These are phyloP conservation scores for Plasmodium vivax DNA, from an alignment of 169 alveolate species.

Conservation along the genomic window DNA sequence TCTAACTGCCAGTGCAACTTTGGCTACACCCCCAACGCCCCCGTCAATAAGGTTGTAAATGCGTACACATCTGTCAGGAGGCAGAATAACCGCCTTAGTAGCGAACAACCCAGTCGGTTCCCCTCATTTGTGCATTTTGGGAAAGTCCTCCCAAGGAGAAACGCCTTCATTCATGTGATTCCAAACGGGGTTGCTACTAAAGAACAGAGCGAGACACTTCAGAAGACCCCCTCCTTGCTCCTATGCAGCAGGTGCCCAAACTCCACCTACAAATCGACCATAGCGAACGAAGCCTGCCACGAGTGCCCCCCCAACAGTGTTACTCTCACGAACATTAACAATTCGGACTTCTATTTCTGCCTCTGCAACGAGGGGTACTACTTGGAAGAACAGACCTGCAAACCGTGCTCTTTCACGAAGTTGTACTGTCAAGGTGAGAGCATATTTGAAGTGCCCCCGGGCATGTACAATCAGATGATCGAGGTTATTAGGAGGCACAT, in stretches of 20 bases:
- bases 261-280: slow-evolving; percentile 79
- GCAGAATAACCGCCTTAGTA: slow-evolving; percentile 4
- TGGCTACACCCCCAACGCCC: slow-evolving; percentile 73
- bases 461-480: background rate
- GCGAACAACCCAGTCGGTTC: background rate
- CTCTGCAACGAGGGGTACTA: slow-evolving; percentile 86
- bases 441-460: slow-evolving; percentile 24
- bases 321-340: slow-evolving; percentile 76
- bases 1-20: slow-evolving; percentile 79
- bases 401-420: slow-evolving; percentile 81
- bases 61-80: background rate
- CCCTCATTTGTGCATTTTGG: background rate
- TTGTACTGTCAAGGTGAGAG: slow-evolving; percentile 87
- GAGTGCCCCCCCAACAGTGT: slow-evolving; percentile 82
- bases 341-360: slow-evolving; percentile 83
- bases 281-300: slow-evolving; percentile 85
- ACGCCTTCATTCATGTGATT: slow-evolving; percentile 42
- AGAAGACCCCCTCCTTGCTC: background rate
- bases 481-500: background rate
- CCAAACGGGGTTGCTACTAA: background rate
- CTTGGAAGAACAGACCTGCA: slow-evolving; percentile 79
- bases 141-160: background rate
- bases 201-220: background rate
- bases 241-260: slow-evolving; percentile 82
- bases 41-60: background rate